Conservation (phyloP, 352 stramenopile species). For the Blastocystis sp. region DNA sequence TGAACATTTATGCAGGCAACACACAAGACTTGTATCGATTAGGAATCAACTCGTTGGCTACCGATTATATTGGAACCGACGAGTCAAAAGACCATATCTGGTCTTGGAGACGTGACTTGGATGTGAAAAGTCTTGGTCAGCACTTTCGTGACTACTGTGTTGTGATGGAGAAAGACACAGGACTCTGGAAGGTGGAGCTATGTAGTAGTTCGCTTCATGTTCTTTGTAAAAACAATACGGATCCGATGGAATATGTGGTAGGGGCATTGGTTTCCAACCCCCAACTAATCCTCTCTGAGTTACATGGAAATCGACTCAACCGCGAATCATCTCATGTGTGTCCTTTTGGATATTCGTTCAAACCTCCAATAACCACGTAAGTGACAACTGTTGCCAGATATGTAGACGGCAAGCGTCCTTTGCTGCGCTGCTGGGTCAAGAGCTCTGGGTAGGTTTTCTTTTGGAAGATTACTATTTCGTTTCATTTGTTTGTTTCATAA, state of each 20-base stretch:
- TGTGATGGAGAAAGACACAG: not conserved
- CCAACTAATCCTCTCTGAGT: not conserved
- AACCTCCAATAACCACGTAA: conserved; percentile 9
- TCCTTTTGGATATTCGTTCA: conserved; percentile 23
- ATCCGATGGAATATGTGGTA: not conserved
- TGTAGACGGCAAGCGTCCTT: not conserved
- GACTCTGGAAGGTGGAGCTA: not conserved
- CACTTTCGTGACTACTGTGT: not conserved
- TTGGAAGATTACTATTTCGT: conserved; percentile 48
- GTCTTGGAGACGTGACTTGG: not conserved
- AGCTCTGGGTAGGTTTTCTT: conserved; percentile 13
- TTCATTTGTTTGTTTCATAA: conserved; percentile 28
- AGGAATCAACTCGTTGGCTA: conserved; percentile 18
- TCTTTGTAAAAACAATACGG: not conserved
- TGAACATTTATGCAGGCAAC: conserved; percentile 20
- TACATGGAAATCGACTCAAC: not conserved
- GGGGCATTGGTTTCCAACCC: not conserved
- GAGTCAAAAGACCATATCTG: not conserved
- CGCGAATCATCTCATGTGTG: not conserved
- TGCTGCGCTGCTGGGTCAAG: not conserved
- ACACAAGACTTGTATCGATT: not conserved
- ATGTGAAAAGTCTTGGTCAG: not conserved
- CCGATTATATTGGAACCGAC: conserved; percentile 7
- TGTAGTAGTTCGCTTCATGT: not conserved
- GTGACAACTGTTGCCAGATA: not conserved